Evolutionary conservation across 805 yeast genomes (phyloP).

Genomic region (Isabelozyma gotoi): DNA sequence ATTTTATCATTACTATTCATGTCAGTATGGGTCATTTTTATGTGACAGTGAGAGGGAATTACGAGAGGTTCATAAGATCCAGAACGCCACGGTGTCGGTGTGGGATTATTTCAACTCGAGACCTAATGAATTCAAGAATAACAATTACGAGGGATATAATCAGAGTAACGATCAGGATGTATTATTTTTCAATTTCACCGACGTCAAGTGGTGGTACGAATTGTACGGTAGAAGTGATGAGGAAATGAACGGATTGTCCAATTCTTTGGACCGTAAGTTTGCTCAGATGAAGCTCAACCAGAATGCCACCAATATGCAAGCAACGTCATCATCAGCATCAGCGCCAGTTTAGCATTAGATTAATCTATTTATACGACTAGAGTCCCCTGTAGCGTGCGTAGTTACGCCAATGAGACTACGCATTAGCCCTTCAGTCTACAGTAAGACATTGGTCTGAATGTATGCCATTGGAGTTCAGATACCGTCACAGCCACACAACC

Average conservation of each 20-base stretch:
- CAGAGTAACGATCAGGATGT: conserved; percentile 35
- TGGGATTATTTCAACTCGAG: conserved; percentile 94
- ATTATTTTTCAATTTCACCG: conserved; percentile 59
- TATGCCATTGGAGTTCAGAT: too few species aligned
- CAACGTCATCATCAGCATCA: not conserved
- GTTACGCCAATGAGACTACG: too few species aligned
- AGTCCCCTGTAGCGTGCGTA: too few species aligned
- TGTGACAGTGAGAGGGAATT: conserved; percentile 70
- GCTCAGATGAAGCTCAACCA: conserved; percentile 31
- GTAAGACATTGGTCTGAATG: too few species aligned
- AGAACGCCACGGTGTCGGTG: conserved; percentile 64
- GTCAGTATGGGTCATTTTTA: conserved; percentile 92
- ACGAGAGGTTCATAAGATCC: conserved; percentile 33
- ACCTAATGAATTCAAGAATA: conserved; percentile 63
- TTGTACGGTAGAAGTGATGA: conserved; percentile 73
- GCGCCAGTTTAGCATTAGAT: not conserved
- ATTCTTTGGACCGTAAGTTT: conserved; percentile 40
- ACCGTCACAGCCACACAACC: too few species aligned
- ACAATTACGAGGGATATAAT: conserved; percentile 28
- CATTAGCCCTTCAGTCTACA: too few species aligned
- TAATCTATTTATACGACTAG: too few species aligned
- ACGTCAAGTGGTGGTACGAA: conserved; percentile 88
- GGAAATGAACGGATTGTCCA: conserved; percentile 44
- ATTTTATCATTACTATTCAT: conserved; percentile 84
- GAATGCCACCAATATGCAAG: not conserved